A percentile compares a stretch with the other conserved stretches of the same genome.
These are phyloP conservation scores for Hericium coralloides DNA, from an alignment of 768 basidiomycete genomes.

Conservation along the genomic window DNA sequence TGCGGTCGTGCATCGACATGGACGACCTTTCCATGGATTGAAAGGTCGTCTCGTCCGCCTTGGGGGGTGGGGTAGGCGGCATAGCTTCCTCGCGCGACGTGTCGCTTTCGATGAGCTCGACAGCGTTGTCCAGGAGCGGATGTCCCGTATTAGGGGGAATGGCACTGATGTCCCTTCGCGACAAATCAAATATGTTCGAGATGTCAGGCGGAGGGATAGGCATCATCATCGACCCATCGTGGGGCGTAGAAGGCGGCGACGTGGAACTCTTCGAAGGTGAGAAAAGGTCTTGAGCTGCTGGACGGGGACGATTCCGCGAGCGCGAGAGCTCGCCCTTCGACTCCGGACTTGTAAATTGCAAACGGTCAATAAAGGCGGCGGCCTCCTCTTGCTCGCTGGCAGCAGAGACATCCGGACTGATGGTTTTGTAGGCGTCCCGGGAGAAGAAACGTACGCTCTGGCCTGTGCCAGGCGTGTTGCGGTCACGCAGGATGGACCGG, in stretches of 20 bases:
- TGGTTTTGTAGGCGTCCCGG: constrained; percentile 53
- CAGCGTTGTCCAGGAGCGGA: constrained; percentile 26
- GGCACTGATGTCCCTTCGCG: constrained; percentile 42
- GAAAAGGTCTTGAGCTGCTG: constrained; percentile 13
- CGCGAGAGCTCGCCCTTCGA: constrained; percentile 8
- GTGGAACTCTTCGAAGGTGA: constrained; percentile 5
- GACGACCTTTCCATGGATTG: constrained; percentile 21
- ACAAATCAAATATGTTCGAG: constrained; percentile 50
- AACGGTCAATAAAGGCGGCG: constrained; percentile 18
- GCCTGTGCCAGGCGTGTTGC: constrained; percentile 67
- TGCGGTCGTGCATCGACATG: constrained; percentile 36
- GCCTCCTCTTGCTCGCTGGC: constrained; percentile 26
- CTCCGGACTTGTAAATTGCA: constrained; percentile 23
- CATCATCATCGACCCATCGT: constrained; percentile 24
- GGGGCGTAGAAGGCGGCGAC: constrained; percentile 12
- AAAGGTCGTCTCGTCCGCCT: constrained; percentile 1
- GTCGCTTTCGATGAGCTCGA: constrained; percentile 27
- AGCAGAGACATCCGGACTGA: constrained; percentile 55
- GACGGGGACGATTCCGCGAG: constrained; percentile 6
- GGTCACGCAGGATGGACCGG: constrained; percentile 65
- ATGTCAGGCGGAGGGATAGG: constrained; percentile 35
- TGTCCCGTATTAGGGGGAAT: constrained; percentile 26
- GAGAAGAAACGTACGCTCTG: constrained; percentile 75
- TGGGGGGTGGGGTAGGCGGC: constrained; percentile 1
- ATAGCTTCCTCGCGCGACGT: constrained; percentile 13